Evolutionary conservation across 2,329 filamentous ascomycete species (phyloP), one percentile per base, ranked within the genome.

Genomic region (Gremmenia infestans): DNA sequence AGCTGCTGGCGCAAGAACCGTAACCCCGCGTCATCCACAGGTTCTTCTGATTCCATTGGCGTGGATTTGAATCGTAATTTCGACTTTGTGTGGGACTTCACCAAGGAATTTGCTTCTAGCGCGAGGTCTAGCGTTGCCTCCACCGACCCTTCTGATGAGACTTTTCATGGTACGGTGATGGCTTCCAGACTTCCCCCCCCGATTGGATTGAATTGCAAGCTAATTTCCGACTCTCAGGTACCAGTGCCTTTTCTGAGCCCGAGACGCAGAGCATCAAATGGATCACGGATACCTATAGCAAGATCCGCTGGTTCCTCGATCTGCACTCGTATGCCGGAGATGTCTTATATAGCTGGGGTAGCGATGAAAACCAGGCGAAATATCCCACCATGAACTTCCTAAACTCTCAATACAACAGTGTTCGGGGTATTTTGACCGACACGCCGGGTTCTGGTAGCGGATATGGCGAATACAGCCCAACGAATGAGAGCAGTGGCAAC

Each of bases 1-100:
- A 68, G 68, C 28, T 80, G 79, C 71, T 82, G 79, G 80, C 75
- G 79, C 60, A 81, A 81, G 72, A 82, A 82, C 67, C 76, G 79
- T 36, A 81, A 80, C 66, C 71, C 75, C 0, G 72, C 68, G 25
- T 70, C 73, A 1, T 68, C 60, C 0, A 62, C 68, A 1, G 67
- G 71, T 3, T 56, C 67, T 42, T 62, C 63, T 3, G 46, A 58
- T 25, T 68, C 70, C 9, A 54, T 77, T 25, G 79, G 78, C 17
- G 71, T 81, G 35, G 80, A 82, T 60, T 69, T 82, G 50, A 82
- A 82, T 68, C 74, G 80, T 52, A 82, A 82, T 71, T 81, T 81
- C 61, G 78, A 82, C 66, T 79, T 81, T 67, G 66, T 81, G 7
- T 84, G 80, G 78, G 75, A 84, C 68, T 79, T 76, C 62, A 70